These are phyloP conservation scores for Zea luxurians DNA, from an alignment of 176 grass and related monocot species.

Conservation along the genomic window DNA sequence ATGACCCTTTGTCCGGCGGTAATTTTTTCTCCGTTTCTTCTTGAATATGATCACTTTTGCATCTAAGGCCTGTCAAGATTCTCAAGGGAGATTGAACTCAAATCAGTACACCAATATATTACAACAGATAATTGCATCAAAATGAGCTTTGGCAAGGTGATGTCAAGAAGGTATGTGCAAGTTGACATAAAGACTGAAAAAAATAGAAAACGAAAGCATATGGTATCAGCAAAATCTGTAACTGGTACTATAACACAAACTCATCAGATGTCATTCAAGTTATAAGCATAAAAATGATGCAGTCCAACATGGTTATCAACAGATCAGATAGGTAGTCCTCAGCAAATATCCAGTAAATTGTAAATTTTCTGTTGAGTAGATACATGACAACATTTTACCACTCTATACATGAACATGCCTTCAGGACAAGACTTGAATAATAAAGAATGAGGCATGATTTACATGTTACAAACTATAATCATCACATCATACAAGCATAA, in stretches of 20 bases:
- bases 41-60: slow-evolving; percentile 99
- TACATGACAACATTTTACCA: slow-evolving; percentile 13
- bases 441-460: neutral
- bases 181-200: neutral
- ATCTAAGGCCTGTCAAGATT: slow-evolving; percentile 68
- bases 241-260: neutral
- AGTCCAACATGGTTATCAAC: slow-evolving; percentile 8
- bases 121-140: slow-evolving; percentile 5
- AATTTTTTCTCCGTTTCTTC: slow-evolving; percentile 98
- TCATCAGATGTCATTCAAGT: slow-evolving; percentile 23
- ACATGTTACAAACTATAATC: slow-evolving; percentile 20
- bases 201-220: neutral
- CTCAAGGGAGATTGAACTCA: slow-evolving; percentile 21
- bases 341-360: neutral
- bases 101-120: neutral
- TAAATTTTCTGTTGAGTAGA: slow-evolving; percentile 17
- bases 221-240: neutral
- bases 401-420: slow-evolving; percentile 6
- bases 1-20: slow-evolving; percentile 92
- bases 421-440: slow-evolving; percentile 12
- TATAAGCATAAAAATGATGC: slow-evolving; percentile 13
- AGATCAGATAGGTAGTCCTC: neutral
- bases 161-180: neutral
- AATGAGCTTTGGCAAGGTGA: slow-evolving; percentile 4
- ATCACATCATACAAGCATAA: neutral